Evolutionary conservation across 345 rosid species (phyloP).

Genomic region (Passiflora organensis): DNA sequence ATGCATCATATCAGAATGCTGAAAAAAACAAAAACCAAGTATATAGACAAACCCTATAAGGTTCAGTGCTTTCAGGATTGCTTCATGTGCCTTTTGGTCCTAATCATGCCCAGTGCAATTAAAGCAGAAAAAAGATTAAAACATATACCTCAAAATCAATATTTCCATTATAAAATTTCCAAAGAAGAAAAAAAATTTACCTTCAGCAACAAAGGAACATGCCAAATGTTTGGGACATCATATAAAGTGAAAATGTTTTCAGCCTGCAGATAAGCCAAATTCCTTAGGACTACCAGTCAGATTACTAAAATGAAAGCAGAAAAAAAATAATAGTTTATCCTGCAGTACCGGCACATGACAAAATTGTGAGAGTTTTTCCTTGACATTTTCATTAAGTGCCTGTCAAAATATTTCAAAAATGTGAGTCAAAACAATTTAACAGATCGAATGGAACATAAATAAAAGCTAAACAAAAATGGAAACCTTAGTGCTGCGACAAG

Average conservation of each 20-base stretch:
- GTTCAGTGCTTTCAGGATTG: constrained; percentile 67
- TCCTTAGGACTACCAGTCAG: background rate
- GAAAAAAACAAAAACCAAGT: background rate
- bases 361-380: constrained; percentile 80
- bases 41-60: constrained; percentile 50
- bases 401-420: constrained; percentile 25
- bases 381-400: constrained; percentile 86
- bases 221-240: constrained; percentile 97
- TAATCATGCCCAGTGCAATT: constrained; percentile 20
- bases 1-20: too few species aligned
- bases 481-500: constrained; percentile 89
- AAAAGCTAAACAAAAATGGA: constrained; percentile 5
- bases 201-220: constrained; percentile 78
- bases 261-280: constrained; percentile 40
- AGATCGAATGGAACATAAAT: background rate
- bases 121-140: constrained; percentile 11
- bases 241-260: constrained; percentile 72
- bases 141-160: background rate
- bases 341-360: constrained; percentile 79
- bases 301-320: background rate
- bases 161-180: background rate
- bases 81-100: constrained; percentile 97
- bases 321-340: background rate
- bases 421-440: background rate
- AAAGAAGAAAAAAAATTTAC: constrained; percentile 36